These are phyloP conservation scores for Sugiyamaella valdiviana DNA, from an alignment of 805 yeast genomes.

Conservation along the genomic window DNA sequence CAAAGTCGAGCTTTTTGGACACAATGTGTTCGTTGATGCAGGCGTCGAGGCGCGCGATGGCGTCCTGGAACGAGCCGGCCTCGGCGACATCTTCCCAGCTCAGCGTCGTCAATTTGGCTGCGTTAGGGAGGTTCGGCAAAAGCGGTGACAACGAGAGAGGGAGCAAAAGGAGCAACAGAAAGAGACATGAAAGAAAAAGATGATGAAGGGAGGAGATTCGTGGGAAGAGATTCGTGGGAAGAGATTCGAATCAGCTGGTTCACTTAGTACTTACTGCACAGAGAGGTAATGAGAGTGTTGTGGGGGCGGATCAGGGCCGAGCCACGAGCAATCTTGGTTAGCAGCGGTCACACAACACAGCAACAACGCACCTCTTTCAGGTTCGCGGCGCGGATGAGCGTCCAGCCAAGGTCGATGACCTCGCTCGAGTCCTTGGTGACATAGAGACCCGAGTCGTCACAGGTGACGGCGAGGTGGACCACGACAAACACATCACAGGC, in stretches of 20 bases:
- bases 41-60: constrained; percentile 49
- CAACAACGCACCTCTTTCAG: constrained; percentile 32
- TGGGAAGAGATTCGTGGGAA: no score
- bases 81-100: constrained; percentile 56
- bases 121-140: constrained; percentile 12
- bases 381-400: constrained; percentile 48
- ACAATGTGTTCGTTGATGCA: constrained; percentile 38
- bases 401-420: constrained; percentile 63
- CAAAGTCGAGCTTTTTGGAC: constrained; percentile 44
- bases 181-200: not conserved
- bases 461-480: constrained; percentile 56
- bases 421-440: constrained; percentile 64
- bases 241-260: no score
- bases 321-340: constrained; percentile 32
- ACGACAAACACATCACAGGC: constrained; percentile 43
- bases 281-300: constrained; percentile 59
- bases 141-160: not conserved
- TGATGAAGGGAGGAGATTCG: not conserved
- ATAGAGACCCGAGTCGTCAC: constrained; percentile 55
- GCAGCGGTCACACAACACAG: not conserved
- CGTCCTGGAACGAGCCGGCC: constrained; percentile 58
- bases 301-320: constrained; percentile 52
- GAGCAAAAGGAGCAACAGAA: not conserved
- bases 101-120: constrained; percentile 36
- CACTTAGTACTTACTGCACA: constrained; percentile 9